Percentiles rank a stretch among this genome's conserved stretches.
These are phyloP conservation scores for Tetragonia tetragonoides DNA, from an alignment of 148 eudicot genomes.

Conservation along the genomic window DNA sequence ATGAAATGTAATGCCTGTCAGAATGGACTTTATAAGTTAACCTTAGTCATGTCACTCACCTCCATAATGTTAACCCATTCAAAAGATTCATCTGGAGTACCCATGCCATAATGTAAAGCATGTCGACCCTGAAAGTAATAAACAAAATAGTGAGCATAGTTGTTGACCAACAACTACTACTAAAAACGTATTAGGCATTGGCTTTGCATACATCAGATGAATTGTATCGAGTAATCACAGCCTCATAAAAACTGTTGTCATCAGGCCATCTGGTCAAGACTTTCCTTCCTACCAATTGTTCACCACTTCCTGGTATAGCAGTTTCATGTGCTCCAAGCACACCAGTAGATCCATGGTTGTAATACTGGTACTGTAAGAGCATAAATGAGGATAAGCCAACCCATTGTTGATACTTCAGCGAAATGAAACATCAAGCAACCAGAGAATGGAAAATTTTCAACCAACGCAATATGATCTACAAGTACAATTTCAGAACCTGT, in stretches of 20 bases:
- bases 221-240: conserved; percentile 71
- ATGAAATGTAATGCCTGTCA: background rate
- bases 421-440: conserved; percentile 8
- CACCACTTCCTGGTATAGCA: conserved; percentile 43
- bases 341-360: conserved; percentile 41
- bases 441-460: background rate
- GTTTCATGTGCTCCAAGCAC: conserved; percentile 39
- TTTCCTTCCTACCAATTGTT: conserved; percentile 69
- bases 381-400: conserved; percentile 25
- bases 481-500: conserved; percentile 32
- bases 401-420: conserved; percentile 32
- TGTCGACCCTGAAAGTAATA: conserved; percentile 70
- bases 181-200: conserved; percentile 16
- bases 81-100: conserved; percentile 67
- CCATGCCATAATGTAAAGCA: conserved; percentile 70
- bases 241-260: conserved; percentile 87
- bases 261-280: conserved; percentile 94
- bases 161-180: conserved; percentile 8
- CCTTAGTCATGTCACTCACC: conserved; percentile 36
- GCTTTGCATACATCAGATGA: conserved; percentile 57
- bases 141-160: conserved; percentile 20
- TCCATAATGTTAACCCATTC: conserved; percentile 92
- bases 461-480: conserved; percentile 17
- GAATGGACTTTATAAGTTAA: background rate
- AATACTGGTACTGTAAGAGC: conserved; percentile 39